Conservation (phyloP, 1,139 yeast species). For the Debaryomycetaceae sp. region DNA sequence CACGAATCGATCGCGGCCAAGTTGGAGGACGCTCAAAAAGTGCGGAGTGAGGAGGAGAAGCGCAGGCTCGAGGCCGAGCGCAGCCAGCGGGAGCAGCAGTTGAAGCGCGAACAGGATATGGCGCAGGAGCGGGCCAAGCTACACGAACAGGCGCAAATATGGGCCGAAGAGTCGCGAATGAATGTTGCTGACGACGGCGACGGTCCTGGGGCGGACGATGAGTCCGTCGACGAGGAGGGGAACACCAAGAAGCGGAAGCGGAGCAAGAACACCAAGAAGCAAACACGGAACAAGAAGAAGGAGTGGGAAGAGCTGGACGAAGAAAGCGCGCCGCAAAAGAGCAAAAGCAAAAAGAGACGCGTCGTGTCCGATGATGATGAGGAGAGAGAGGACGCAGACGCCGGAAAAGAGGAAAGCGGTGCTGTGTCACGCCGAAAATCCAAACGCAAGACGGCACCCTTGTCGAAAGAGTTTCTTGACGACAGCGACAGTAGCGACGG, state of each 20-base stretch:
- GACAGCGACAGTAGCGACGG: conserved; percentile 44
- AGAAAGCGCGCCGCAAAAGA: conserved; percentile 7
- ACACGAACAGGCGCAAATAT: conserved; percentile 74
- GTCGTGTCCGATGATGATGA: conserved; percentile 7
- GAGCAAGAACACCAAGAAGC: conserved; percentile 4
- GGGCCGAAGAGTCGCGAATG: conserved; percentile 53
- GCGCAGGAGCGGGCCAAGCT: conserved; percentile 60
- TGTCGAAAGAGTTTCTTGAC: conserved; percentile 37
- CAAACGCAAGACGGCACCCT: conserved; percentile 20
- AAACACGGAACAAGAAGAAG: conserved; percentile 10
- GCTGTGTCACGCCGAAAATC: conserved; percentile 10
- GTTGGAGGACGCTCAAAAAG: conserved; percentile 61
- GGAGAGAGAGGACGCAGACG: conserved; percentile 5
- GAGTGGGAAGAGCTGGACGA: conserved; percentile 4
- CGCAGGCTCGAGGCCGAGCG: conserved; percentile 28
- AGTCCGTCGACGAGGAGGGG: conserved; percentile 10
- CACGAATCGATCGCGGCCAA: conserved; percentile 49
- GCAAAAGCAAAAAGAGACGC: conserved; percentile 5
- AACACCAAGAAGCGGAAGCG: conserved; percentile 11
- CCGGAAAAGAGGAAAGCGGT: conserved; percentile 9
- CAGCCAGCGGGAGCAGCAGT: conserved; percentile 25
- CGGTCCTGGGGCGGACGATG: conserved; percentile 19
- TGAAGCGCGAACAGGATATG: conserved; percentile 36
- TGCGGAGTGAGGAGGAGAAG: conserved; percentile 56
- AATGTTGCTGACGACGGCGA: conserved; percentile 23